A percentile compares a stretch with the other conserved stretches of the same genome.
Evolutionary conservation across 768 basidiomycete genomes (phyloP).

Genomic region (Boletus sp.): DNA sequence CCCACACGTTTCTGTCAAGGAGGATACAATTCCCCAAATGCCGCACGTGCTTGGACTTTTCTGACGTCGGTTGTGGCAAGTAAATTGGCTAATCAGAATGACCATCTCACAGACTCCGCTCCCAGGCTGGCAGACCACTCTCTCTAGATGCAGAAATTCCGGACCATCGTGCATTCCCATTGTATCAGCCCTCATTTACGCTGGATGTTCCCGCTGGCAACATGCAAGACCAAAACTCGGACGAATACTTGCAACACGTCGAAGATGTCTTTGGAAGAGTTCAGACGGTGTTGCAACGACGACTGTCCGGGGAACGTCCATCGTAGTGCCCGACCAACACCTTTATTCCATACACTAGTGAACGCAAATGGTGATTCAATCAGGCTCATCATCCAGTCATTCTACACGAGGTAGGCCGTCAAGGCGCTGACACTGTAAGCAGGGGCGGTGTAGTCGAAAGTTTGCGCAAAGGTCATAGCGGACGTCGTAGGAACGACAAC

Average conservation of each 20-base stretch:
- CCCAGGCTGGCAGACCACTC: slow-evolving; percentile 54
- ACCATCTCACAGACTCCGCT: neutral
- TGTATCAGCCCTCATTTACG: slow-evolving; percentile 78
- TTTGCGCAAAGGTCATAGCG: slow-evolving; percentile 39
- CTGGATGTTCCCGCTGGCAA: slow-evolving; percentile 72
- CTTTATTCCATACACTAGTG: neutral
- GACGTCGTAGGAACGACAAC: slow-evolving; percentile 26
- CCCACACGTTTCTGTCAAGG: slow-evolving; percentile 40
- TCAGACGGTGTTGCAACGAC: slow-evolving; percentile 19
- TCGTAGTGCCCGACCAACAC: neutral
- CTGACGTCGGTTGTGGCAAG: slow-evolving; percentile 74
- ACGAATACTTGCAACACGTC: slow-evolving; percentile 49
- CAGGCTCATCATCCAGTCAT: neutral
- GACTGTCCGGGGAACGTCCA: slow-evolving; percentile 5
- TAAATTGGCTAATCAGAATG: slow-evolving; percentile 3
- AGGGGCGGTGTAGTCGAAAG: slow-evolving; percentile 54
- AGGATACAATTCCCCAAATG: slow-evolving; percentile 81
- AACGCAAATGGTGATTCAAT: neutral
- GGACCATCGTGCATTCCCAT: slow-evolving; percentile 67
- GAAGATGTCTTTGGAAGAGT: slow-evolving; percentile 39
- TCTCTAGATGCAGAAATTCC: slow-evolving; percentile 65
- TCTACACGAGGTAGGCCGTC: slow-evolving; percentile 9
- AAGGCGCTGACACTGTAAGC: slow-evolving; percentile 41
- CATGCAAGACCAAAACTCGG: slow-evolving; percentile 69
- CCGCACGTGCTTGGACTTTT: slow-evolving; percentile 83